A percentile compares a stretch with the other conserved stretches of the same genome.
These are phyloP conservation scores for Phytophthora niederhauseri DNA, from an alignment of 352 stramenopile species.

Conservation along the genomic window DNA sequence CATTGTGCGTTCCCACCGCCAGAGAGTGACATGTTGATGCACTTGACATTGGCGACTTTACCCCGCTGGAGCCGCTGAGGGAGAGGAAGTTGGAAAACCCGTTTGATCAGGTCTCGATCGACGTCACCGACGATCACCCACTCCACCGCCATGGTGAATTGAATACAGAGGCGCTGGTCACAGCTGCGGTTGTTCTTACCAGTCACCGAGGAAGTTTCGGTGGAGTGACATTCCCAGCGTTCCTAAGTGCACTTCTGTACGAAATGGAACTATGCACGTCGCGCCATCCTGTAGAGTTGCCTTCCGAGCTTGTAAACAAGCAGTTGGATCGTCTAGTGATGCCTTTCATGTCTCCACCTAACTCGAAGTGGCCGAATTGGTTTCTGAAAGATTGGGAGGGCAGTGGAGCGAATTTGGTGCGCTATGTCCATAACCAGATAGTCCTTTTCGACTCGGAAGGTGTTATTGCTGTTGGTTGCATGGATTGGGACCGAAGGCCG, in stretches of 20 bases:
- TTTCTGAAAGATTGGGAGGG: constrained; percentile 2
- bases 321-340: not conserved
- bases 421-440: no score
- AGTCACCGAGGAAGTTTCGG: not conserved
- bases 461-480: no score
- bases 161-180: not conserved
- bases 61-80: not conserved
- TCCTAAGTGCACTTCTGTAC: constrained; percentile 1
- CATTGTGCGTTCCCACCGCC: not conserved
- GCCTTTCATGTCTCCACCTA: constrained; percentile 9
- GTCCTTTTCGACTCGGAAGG: no score
- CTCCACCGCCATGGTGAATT: no score
- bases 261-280: not conserved
- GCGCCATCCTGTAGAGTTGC: not conserved
- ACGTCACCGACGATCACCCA: not conserved
- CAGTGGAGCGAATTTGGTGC: not conserved
- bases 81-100: not conserved
- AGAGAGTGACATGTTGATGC: not conserved
- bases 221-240: not conserved
- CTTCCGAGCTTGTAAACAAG: not conserved
- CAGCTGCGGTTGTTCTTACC: not conserved
- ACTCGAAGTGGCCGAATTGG: constrained; percentile 1
- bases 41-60: not conserved
- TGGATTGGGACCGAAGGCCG: no score
- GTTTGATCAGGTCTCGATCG: not conserved